Percentiles rank a stretch among this genome's conserved stretches.
Conservation (phyloP, 2,329 filamentous ascomycete genomes). For the Aspergillus bombycis region DNA sequence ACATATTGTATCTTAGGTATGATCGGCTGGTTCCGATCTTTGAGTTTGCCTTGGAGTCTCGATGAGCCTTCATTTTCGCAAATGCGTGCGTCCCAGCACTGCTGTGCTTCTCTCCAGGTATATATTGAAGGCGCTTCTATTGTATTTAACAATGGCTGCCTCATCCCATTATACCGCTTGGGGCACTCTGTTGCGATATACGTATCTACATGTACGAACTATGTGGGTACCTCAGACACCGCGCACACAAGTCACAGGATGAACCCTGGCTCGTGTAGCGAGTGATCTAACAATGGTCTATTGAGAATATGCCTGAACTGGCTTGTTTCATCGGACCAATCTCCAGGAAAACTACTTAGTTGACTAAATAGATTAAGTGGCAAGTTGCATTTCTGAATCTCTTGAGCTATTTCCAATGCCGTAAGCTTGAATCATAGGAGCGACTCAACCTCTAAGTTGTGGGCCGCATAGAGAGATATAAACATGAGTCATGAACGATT, state of each 20-base stretch:
- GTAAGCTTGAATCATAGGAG: background rate
- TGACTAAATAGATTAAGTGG: background rate
- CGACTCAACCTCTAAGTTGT: background rate
- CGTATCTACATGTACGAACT: background rate
- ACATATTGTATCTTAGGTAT: background rate
- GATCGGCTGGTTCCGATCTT: constrained; percentile 10
- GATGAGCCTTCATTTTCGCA: background rate
- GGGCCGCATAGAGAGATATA: background rate
- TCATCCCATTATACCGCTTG: background rate
- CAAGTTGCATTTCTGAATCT: background rate
- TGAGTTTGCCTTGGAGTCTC: background rate
- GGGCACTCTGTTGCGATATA: background rate
- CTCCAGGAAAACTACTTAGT: background rate
- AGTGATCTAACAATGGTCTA: background rate
- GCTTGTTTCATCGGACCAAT: background rate
- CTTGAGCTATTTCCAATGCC: background rate
- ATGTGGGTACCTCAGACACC: background rate
- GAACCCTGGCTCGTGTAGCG: background rate
- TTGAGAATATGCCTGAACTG: background rate
- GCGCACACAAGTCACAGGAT: background rate
- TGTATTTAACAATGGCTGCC: background rate
- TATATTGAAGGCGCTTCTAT: background rate
- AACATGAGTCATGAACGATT: background rate
- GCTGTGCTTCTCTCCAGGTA: background rate
- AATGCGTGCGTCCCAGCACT: background rate